Base-by-base conservation (phyloP, 2,329 filamentous ascomycete species). In the Pseudocercospora musae region DNA sequence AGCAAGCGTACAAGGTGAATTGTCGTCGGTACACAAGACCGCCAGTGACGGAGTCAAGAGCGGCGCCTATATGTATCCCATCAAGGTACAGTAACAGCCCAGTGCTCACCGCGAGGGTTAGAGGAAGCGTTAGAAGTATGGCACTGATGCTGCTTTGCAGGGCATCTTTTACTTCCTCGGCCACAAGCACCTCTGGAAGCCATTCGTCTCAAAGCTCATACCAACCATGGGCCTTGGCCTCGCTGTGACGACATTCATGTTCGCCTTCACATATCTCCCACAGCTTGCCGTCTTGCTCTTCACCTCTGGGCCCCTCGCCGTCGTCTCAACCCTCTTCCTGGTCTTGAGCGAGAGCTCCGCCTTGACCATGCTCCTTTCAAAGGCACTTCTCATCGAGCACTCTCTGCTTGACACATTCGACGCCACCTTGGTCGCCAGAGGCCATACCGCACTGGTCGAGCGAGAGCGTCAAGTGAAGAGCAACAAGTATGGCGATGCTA, bases 371-470 rank as follows among this genome's bases (percentile, higher is more conserved):
- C 73, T 85, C 31, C 73, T 88, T n/a, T 81, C 82, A 49, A 86
- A 88, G 70, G 88, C 85, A 46, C 94, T 92, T 73, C 78, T 96
- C 40, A 85, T 96, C 49, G 87, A 91, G 67, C 91, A 96, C 65
- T 89, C 91, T 0, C 81, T 97, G 33, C 81, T 95, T 25, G 92
- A 97, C 75, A 94, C 91, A 0, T 97, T 97, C 74, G 94, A 97
- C 73, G 92, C 89, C 18, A 82, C 81, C 0, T 79, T 89, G 2
- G 69, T 89, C 2, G 79, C 81, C 3, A 79, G 81, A 56, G 81
- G 83, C 7, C 79, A 84, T 55, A 82, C 80, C 0, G 80, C 78
- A 1, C 82, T 97, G 2, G 89, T 98, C 6, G 82, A 85, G 10
- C 85, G 89, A 63, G 91, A 92, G 15, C 84, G 93, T 56, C 85